Conservation (phyloP, 805 yeast species). For the Lipomyces yamadae region DNA sequence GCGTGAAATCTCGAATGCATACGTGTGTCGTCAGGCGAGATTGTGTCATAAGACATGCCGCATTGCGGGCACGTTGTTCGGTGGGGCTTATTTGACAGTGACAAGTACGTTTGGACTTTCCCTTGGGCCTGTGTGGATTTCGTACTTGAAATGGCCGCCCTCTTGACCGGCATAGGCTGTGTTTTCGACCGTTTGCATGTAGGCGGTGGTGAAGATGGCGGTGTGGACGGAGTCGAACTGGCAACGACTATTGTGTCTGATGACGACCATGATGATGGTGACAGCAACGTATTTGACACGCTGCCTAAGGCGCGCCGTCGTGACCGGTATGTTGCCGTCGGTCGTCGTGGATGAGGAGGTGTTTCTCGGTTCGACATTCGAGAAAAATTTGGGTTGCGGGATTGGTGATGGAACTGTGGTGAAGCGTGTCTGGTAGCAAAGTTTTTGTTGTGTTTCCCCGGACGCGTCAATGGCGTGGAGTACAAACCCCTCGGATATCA, state of each 20-base stretch:
- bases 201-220: conserved; percentile 6
- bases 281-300: not conserved
- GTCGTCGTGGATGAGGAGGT: not conserved
- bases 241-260: not conserved
- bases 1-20: conserved; percentile 56
- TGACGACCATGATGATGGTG: conserved; percentile 9
- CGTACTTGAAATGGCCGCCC: not conserved
- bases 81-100: conserved; percentile 29
- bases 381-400: not conserved
- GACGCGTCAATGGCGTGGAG: too few relatives aligned
- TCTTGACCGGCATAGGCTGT: too few relatives aligned
- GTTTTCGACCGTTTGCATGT: not conserved
- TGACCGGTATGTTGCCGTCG: conserved; percentile 1
- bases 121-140: not conserved
- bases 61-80: conserved; percentile 53
- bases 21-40: conserved; percentile 50
- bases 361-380: not conserved
- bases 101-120: conserved; percentile 35
- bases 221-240: not conserved
- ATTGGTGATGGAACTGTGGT: not conserved
- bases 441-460: not conserved
- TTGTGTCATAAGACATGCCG: conserved; percentile 57
- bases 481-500: too few relatives aligned
- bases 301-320: not conserved
- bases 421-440: not conserved